phyloP scores from a whole-genome alignment of 1,284 basidiomycete genomes.

The Naganishia cerealis region DNA sequence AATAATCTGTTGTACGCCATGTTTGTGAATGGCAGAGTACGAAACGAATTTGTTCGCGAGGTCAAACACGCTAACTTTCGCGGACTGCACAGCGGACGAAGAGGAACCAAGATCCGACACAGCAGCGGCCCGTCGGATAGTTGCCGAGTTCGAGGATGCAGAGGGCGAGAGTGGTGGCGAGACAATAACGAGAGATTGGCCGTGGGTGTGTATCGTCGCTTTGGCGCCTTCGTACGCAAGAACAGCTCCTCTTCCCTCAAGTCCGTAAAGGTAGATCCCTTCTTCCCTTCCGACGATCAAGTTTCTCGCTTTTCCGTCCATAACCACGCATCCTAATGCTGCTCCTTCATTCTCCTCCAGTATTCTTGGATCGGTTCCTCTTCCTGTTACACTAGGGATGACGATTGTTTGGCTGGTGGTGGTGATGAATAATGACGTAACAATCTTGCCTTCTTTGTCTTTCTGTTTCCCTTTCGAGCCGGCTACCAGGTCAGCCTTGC shows the following conservation, averaged over 20 bases:
- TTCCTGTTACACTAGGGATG: constrained; percentile 65
- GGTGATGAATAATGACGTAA: constrained; percentile 75
- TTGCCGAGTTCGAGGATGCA: constrained; percentile 67
- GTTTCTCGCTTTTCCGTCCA: constrained; percentile 69
- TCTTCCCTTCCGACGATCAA: constrained; percentile 88
- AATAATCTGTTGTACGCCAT: constrained; percentile 76
- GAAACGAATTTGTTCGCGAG: constrained; percentile 88
- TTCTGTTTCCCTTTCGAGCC: constrained; percentile 48
- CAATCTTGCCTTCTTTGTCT: constrained; percentile 39
- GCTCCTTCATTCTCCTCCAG: constrained; percentile 83
- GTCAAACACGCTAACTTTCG: constrained; percentile 86
- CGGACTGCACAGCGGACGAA: constrained; percentile 63
- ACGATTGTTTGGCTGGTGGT: constrained; percentile 79
- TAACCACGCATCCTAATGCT: constrained; percentile 73
- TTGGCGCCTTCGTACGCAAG: constrained; percentile 84
- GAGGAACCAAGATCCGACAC: constrained; percentile 33
- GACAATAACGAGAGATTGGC: constrained; percentile 82
- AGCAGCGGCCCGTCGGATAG: constrained; percentile 61
- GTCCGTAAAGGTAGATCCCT: constrained; percentile 82
- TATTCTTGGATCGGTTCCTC: constrained; percentile 65
- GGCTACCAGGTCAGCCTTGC: constrained; percentile 14
- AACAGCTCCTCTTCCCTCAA: constrained; percentile 78
- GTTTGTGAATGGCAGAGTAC: constrained; percentile 73
- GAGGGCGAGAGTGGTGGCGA: constrained; percentile 77
- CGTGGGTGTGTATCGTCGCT: constrained; percentile 63